phyloP scores from a whole-genome alignment of 371 early-diverging fungal species.

The Mucor plumbeus region DNA sequence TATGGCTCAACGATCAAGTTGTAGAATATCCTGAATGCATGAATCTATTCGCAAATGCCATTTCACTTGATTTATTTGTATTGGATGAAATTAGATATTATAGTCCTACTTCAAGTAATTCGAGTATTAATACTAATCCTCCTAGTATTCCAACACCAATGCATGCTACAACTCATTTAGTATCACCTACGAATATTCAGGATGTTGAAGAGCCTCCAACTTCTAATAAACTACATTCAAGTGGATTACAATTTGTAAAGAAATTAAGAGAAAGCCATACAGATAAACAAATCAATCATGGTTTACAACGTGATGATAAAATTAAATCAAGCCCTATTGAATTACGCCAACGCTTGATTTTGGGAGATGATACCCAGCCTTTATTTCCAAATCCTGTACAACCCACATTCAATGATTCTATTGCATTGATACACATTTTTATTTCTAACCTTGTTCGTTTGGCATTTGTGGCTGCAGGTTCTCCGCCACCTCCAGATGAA shows the following conservation, averaged over 20 bases:
- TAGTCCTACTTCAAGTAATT: constrained; percentile 23
- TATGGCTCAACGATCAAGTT: constrained; percentile 73
- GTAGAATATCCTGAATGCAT: constrained; percentile 68
- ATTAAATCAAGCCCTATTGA: constrained; percentile 37
- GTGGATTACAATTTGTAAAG: constrained; percentile 47
- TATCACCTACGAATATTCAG: constrained; percentile 18
- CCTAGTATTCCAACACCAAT: constrained; percentile 3
- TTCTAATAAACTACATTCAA: constrained; percentile 29
- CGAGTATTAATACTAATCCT: not conserved
- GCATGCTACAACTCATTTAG: constrained; percentile 28
- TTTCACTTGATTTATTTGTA: constrained; percentile 68
- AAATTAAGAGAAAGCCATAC: constrained; percentile 46
- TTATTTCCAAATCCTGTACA: constrained; percentile 62
- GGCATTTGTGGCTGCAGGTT: constrained; percentile 72
- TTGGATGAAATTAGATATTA: constrained; percentile 60
- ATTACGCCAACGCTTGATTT: constrained; percentile 40
- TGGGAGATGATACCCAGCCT: constrained; percentile 53
- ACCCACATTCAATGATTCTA: constrained; percentile 63
- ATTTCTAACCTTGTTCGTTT: constrained; percentile 64
- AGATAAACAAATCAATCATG: constrained; percentile 40
- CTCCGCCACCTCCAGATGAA: constrained; percentile 63
- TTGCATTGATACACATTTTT: constrained; percentile 63
- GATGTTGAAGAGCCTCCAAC: constrained; percentile 1
- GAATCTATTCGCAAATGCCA: constrained; percentile 66
- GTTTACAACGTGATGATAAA: constrained; percentile 39